These are phyloP conservation scores for Phaeosphaeria sp. DNA, from an alignment of 2,329 filamentous ascomycete genomes.

Conservation along the genomic window DNA sequence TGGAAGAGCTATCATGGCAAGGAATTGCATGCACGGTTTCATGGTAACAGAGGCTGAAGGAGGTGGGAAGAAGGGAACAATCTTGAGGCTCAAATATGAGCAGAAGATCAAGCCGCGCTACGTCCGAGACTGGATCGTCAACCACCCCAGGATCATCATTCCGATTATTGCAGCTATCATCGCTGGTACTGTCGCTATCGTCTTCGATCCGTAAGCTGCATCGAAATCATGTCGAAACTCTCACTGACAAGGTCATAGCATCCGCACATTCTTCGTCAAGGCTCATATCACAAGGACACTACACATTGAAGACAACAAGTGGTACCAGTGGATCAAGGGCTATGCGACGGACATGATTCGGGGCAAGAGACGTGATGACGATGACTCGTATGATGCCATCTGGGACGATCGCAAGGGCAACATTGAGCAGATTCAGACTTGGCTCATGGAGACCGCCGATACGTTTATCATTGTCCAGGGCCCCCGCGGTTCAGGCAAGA, in stretches of 20 bases:
- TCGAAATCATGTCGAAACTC: not conserved
- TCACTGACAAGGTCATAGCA: constrained; percentile 47
- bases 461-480: constrained; percentile 96
- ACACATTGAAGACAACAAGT: constrained; percentile 72
- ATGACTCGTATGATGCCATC: constrained; percentile 76
- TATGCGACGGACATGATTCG: constrained; percentile 72
- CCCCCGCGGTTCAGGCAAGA: constrained; percentile 88
- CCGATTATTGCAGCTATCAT: constrained; percentile 81
- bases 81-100: constrained; percentile 84
- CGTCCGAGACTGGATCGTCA: constrained; percentile 86
- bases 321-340: constrained; percentile 82
- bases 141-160: constrained; percentile 86
- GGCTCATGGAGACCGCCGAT: constrained; percentile 86
- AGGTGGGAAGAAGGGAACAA: constrained; percentile 77
- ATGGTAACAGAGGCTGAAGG: constrained; percentile 71
- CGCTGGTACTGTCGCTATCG: constrained; percentile 80
- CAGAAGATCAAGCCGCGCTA: constrained; percentile 77
- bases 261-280: constrained; percentile 91
- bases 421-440: constrained; percentile 81
- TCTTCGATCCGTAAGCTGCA: constrained; percentile 73
- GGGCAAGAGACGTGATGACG: constrained; percentile 63
- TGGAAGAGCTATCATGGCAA: constrained; percentile 82
- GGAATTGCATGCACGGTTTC: constrained; percentile 90
- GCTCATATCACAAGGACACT: constrained; percentile 82
- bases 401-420: constrained; percentile 86